phyloP scores from a whole-genome alignment of 345 rosid species.

The Lumnitzera littorea region DNA sequence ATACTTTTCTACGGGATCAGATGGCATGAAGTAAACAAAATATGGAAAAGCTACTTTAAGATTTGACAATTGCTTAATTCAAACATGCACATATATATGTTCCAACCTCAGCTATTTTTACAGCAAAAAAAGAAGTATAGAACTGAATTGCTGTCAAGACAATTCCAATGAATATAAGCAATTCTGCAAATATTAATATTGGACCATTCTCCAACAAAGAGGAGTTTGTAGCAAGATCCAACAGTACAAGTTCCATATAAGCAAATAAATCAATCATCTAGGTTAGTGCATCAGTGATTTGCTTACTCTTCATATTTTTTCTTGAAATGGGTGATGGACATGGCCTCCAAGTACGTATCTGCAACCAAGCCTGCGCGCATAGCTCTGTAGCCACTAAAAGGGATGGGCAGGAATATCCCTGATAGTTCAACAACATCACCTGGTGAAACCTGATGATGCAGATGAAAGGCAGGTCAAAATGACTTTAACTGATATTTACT shows the following conservation, averaged over 20 bases:
- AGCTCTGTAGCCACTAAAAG: constrained; percentile 90
- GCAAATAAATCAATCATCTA: too few relatives aligned
- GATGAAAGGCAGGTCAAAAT: constrained; percentile 3
- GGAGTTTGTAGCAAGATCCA: neutral
- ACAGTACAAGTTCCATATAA: neutral
- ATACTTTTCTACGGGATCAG: too few relatives aligned
- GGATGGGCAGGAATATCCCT: constrained; percentile 96
- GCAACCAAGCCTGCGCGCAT: constrained; percentile 98
- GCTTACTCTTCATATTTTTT: constrained; percentile 96
- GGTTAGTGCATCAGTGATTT: neutral
- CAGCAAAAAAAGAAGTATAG: too few relatives aligned
- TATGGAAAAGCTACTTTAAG: too few relatives aligned
- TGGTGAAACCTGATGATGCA: constrained; percentile 63
- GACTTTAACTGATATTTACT: too few relatives aligned
- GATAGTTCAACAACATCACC: constrained; percentile 97
- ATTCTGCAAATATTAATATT: too few relatives aligned
- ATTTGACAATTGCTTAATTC: too few relatives aligned
- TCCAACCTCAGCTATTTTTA: too few relatives aligned
- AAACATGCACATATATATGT: too few relatives aligned
- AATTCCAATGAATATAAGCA: too few relatives aligned
- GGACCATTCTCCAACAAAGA: neutral
- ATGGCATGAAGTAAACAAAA: too few relatives aligned
- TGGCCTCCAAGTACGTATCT: constrained; percentile 87
- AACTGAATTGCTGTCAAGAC: too few relatives aligned
- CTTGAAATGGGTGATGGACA: constrained; percentile 88